phyloP scores from a whole-genome alignment of 2,329 filamentous ascomycete species.

The Sporothrix dimorphospora region DNA sequence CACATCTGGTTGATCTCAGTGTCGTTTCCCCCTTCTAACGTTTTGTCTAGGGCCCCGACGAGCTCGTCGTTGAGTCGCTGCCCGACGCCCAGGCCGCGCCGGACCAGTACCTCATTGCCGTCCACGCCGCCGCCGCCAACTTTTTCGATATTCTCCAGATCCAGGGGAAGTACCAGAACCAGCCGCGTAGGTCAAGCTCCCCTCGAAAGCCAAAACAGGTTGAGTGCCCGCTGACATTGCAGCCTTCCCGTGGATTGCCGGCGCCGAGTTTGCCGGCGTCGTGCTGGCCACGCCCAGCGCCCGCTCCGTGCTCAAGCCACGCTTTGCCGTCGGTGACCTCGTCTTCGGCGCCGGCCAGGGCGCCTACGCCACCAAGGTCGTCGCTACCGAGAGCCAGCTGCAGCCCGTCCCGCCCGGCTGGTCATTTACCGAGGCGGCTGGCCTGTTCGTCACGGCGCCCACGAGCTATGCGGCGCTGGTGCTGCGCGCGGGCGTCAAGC shows the following conservation, averaged over 20 bases:
- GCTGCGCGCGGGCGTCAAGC: constrained; percentile 72
- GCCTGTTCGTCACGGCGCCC: constrained; percentile 88
- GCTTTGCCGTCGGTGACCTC: constrained; percentile 74
- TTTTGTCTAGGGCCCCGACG: constrained; percentile 66
- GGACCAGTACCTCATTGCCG: constrained; percentile 81
- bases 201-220: not conserved
- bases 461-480: constrained; percentile 87
- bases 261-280: constrained; percentile 82
- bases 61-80: constrained; percentile 74
- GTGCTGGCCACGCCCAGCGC: constrained; percentile 60
- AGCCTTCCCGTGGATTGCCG: constrained; percentile 84
- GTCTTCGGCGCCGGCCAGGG: constrained; percentile 90
- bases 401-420: constrained; percentile 78
- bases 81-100: constrained; percentile 72
- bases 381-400: constrained; percentile 67
- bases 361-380: constrained; percentile 78
- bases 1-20: not conserved
- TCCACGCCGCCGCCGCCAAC: constrained; percentile 87
- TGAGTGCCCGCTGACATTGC: not conserved
- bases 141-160: constrained; percentile 98
- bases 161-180: constrained; percentile 92
- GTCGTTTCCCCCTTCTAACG: not conserved
- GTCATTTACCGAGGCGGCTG: constrained; percentile 82
- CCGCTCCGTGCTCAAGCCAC: constrained; percentile 54
- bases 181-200: constrained; percentile 62